A percentile compares a stretch with the other conserved stretches of the same genome.
These are phyloP conservation scores for Calonectria montana DNA, from an alignment of 2,329 filamentous ascomycete genomes.

Conservation along the genomic window DNA sequence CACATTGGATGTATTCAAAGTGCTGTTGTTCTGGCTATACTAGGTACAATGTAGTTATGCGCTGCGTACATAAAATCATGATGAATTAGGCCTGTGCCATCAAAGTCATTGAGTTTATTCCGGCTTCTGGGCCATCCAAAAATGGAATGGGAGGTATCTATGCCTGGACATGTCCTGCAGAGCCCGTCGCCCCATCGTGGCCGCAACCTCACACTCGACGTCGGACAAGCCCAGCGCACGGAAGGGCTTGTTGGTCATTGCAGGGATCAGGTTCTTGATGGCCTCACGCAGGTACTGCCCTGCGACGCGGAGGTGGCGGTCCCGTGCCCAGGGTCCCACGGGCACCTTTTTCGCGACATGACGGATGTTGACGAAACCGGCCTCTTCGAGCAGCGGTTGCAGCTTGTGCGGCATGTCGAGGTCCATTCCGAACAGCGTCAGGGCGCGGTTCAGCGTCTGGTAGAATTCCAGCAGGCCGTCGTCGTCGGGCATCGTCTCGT, in stretches of 20 bases:
- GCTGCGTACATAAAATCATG: not conserved
- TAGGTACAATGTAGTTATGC: not conserved
- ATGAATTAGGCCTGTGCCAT: not conserved
- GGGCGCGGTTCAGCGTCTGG: not conserved
- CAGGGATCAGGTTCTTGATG: not conserved
- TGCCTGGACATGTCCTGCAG: not conserved
- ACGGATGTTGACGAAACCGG: constrained; percentile 5
- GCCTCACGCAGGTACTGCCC: constrained; percentile 5
- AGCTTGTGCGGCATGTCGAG: constrained; percentile 1
- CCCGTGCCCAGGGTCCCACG: constrained; percentile 4
- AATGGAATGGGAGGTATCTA: not conserved
- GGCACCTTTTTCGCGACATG: not conserved
- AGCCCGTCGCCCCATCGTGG: not conserved
- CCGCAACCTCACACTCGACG: not conserved
- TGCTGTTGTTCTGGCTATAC: not conserved
- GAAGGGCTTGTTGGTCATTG: not conserved
- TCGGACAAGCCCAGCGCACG: not conserved
- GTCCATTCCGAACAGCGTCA: constrained; percentile 1
- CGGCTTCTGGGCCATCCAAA: not conserved
- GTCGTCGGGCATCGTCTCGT: not conserved
- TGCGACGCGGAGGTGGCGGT: not conserved
- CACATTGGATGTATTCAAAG: not conserved
- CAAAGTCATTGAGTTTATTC: not conserved
- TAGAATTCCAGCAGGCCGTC: not conserved
- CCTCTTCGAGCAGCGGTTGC: not conserved